Conservation (phyloP, 805 yeast genomes). For the Wickerhamiella siamensis region DNA sequence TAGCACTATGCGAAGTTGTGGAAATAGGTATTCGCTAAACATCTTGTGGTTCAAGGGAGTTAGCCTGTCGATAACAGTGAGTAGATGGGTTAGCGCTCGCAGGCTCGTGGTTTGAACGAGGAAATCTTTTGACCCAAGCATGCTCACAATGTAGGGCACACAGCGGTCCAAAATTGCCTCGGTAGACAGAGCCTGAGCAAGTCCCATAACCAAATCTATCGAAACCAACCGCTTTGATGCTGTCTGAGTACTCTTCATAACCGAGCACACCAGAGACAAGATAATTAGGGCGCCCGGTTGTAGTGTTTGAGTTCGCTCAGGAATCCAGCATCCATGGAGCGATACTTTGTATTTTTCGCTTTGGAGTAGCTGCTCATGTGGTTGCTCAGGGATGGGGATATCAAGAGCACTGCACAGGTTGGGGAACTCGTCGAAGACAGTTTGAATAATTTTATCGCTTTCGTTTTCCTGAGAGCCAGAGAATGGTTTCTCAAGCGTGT, state of each 20-base stretch:
- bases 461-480: slow-evolving; percentile 14
- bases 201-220: slow-evolving; percentile 58
- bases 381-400: background rate
- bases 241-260: slow-evolving; percentile 44
- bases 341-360: background rate
- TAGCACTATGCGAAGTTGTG: slow-evolving; percentile 40
- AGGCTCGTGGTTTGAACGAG: slow-evolving; percentile 57
- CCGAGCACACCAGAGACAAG: slow-evolving; percentile 42
- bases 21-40: slow-evolving; percentile 71
- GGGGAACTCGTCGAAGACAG: slow-evolving; percentile 25
- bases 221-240: slow-evolving; percentile 52
- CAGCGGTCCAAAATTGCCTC: slow-evolving; percentile 76
- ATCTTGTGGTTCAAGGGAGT: slow-evolving; percentile 63
- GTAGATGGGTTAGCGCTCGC: slow-evolving; percentile 48
- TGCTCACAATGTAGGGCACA: slow-evolving; percentile 61
- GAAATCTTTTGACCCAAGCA: slow-evolving; percentile 53
- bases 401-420: background rate
- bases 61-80: slow-evolving; percentile 46
- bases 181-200: slow-evolving; percentile 65
- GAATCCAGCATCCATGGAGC: slow-evolving; percentile 2
- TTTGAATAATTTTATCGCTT: slow-evolving; percentile 44
- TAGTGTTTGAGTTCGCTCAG: background rate
- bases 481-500: slow-evolving; percentile 14
- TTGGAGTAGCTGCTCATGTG: background rate
- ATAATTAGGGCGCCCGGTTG: slow-evolving; percentile 39